Evolutionary conservation across 1,284 basidiomycete species (phyloP).

Genomic region (Boletus subluridellus): DNA sequence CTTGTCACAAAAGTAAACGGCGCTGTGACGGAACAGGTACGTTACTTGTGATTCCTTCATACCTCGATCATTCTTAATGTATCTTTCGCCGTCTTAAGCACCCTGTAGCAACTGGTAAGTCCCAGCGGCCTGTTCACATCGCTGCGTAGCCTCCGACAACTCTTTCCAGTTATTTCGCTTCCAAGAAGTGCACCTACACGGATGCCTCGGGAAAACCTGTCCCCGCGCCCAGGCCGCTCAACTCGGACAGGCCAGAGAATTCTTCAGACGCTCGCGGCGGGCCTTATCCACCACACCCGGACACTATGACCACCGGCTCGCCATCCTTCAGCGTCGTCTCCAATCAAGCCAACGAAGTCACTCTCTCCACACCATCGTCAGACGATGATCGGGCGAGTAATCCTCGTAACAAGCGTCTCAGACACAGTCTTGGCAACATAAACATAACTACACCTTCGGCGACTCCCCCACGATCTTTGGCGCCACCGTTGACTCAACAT

Average conservation of each 20-base stretch:
- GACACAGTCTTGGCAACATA: constrained; percentile 17
- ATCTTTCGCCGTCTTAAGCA: constrained; percentile 39
- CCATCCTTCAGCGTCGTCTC: constrained; percentile 15
- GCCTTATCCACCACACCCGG: constrained; percentile 16
- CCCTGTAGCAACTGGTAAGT: constrained; percentile 78
- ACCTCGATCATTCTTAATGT: constrained; percentile 14
- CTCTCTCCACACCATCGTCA: constrained; percentile 16
- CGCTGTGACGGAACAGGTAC: constrained; percentile 76
- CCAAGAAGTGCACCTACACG: constrained; percentile 75
- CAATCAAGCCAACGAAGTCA: constrained; percentile 18
- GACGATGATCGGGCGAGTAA: constrained; percentile 32
- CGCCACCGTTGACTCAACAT: constrained; percentile 25
- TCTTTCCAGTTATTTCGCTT: constrained; percentile 64
- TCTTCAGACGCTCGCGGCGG: constrained; percentile 21
- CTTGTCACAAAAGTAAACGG: constrained; percentile 78
- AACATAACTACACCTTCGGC: constrained; percentile 25
- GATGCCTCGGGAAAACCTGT: constrained; percentile 74
- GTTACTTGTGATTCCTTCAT: constrained; percentile 30
- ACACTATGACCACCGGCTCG: constrained; percentile 13
- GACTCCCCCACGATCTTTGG: constrained; percentile 43
- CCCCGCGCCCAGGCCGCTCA: constrained; percentile 55
- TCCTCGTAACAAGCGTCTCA: constrained; percentile 26
- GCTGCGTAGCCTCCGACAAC: constrained; percentile 4
- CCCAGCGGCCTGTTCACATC: constrained; percentile 1
- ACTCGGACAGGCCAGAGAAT: constrained; percentile 24